These are phyloP conservation scores for Pseudogymnoascus sp. DNA, from an alignment of 2,329 filamentous ascomycete species.

Conservation along the genomic window DNA sequence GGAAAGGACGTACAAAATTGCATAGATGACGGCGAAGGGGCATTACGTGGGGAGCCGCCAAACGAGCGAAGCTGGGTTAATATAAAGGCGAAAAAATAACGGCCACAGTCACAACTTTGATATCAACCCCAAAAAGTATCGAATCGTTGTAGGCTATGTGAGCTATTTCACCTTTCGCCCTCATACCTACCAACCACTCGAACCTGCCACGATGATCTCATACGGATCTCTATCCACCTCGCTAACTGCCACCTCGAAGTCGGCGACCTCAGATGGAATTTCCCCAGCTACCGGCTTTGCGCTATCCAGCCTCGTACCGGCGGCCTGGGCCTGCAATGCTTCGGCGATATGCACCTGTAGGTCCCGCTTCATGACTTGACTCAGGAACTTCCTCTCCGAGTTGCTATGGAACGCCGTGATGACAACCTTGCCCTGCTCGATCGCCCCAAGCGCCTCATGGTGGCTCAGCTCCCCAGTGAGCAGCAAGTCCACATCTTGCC, in stretches of 20 bases:
- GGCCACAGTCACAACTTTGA: neutral
- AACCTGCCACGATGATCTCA: conserved; percentile 48
- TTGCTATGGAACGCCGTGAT: conserved; percentile 89
- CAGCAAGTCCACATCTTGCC: conserved; percentile 64
- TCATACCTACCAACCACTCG: conserved; percentile 7
- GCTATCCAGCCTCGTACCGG: conserved; percentile 22
- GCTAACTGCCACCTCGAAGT: conserved; percentile 58
- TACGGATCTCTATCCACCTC: conserved; percentile 81
- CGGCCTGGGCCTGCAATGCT: conserved; percentile 42
- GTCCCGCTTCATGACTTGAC: conserved; percentile 57
- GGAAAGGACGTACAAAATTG: conserved; percentile 25
- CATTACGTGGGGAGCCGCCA: conserved; percentile 17
- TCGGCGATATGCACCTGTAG: conserved; percentile 50
- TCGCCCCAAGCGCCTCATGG: conserved; percentile 80
- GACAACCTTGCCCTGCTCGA: conserved; percentile 74
- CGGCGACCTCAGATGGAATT: conserved; percentile 14
- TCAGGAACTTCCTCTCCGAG: conserved; percentile 77
- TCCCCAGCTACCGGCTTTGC: conserved; percentile 20
- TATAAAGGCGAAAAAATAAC: conserved; percentile 13
- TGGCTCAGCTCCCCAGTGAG: conserved; percentile 93
- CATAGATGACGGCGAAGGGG: conserved; percentile 28
- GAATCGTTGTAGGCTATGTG: neutral
- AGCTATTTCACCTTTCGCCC: neutral
- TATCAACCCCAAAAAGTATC: neutral
- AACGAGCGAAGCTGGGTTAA: conserved; percentile 19